Base-by-base conservation (phyloP, 257 asterid genomes). In the Ilex aquifolium region DNA sequence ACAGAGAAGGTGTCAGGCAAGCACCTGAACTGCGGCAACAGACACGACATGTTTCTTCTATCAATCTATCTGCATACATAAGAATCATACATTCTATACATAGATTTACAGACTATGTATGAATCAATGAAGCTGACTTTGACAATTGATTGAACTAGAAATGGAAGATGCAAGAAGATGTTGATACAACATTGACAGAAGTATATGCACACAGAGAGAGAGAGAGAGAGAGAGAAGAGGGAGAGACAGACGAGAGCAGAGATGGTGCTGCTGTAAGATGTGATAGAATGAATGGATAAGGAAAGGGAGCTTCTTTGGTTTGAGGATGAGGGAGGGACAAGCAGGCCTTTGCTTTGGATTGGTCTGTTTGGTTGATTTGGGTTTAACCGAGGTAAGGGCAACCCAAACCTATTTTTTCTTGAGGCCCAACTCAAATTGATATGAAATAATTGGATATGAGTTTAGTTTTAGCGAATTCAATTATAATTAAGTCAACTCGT, bases 1-100 rank as follows among this genome's bases (percentile, higher is more conserved):
- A 77, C 78, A 60, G 86, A 83, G 69, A 87, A 83, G 64, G 93
- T 79, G 59, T 89, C 97, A 15, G 95, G 97, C 77, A 81, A 84
- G 73, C 94, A 86, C 83, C 78, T 84, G 87, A 92, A 92, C 66
- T 92, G 97, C 36, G 97, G 96, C 95, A 92, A 72, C 69, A 92
- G 69, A 75, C 95, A 89, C 73, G 97, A 82, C 97, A 92, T 89
- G 59, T 70, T 83, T 71, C 72, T 67, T 76, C 72, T 63, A 69
- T 49, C 60, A 2, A 69, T 44, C 60, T 75, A 69, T 71, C 48
- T 69, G 71, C 66, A 67, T 32, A 65, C 56, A 61, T 31, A 59
- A 49, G 62, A 39, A 16, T 14, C 10, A 49, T 12, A 49, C 17
- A 49, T 49, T 0, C 14, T 49, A 49, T 6, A 49, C 10, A 49